These are phyloP conservation scores for Meyerozyma smithsonii DNA, from an alignment of 1,139 yeast genomes.

Conservation along the genomic window DNA sequence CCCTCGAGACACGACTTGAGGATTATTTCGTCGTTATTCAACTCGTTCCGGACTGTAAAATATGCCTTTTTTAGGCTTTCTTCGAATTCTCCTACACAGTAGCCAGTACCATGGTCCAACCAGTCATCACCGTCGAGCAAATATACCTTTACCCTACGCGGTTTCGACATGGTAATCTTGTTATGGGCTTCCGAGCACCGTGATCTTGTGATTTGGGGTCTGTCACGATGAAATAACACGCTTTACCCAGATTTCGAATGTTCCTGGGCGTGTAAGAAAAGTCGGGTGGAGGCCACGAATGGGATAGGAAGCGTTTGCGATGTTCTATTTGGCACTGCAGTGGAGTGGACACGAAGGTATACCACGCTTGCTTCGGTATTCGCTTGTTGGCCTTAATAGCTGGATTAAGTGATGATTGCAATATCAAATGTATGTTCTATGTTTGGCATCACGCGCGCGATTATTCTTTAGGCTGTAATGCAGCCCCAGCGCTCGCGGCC, in stretches of 20 bases:
- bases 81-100: conserved; percentile 67
- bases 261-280: not conserved
- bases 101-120: conserved; percentile 93
- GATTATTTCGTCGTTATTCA: conserved; percentile 52
- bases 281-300: not conserved
- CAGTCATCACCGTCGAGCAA: conserved; percentile 76
- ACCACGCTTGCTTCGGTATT: not conserved
- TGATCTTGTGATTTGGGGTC: not conserved
- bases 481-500: too few relatives aligned
- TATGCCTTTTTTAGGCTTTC: conserved; percentile 42
- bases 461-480: too few relatives aligned
- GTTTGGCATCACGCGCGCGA: not conserved
- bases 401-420: not conserved
- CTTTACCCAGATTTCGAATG: not conserved
- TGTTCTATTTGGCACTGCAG: not conserved
- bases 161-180: conserved; percentile 17
- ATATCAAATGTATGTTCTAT: not conserved
- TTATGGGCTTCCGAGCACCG: not conserved
- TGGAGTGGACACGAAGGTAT: not conserved
- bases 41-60: conserved; percentile 71
- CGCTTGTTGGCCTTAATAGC: not conserved
- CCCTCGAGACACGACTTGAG: conserved; percentile 68
- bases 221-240: not conserved
- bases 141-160: conserved; percentile 86
- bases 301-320: not conserved